Conservation (phyloP, 495 filamentous ascomycete genomes). For the Clohesyomyces aquaticus region DNA sequence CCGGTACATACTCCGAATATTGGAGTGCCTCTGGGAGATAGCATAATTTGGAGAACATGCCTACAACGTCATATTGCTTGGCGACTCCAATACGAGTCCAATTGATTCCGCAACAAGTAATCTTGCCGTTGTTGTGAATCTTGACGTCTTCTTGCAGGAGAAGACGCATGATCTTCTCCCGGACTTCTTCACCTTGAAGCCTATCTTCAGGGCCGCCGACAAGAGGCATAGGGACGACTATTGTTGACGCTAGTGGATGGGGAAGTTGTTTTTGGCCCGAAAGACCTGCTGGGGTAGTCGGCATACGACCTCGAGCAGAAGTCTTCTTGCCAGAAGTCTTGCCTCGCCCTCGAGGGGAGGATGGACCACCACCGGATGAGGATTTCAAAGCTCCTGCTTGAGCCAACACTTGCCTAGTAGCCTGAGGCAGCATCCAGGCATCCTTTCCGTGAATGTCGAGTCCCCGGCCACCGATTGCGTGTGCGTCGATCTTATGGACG, state of each 20-base stretch:
- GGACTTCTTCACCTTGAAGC: conserved; percentile 10
- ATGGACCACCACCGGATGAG: no score
- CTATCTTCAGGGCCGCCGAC: conserved; percentile 8
- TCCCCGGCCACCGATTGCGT: conserved; percentile 2
- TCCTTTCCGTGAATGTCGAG: conserved; percentile 9
- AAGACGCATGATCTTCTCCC: conserved; percentile 21
- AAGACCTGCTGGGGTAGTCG: no score
- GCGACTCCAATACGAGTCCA: conserved; percentile 16
- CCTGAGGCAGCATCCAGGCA: conserved; percentile 4
- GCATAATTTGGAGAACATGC: conserved; percentile 15
- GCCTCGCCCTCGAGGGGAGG: no score
- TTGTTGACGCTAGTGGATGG: no score
- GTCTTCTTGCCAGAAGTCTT: no score
- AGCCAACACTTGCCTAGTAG: neutral
- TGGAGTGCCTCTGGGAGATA: conserved; percentile 27
- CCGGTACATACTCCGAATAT: conserved; percentile 25
- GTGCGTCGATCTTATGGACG: conserved; percentile 6
- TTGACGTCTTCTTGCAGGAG: conserved; percentile 17
- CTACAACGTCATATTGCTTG: conserved; percentile 14
- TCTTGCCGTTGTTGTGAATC: conserved; percentile 17
- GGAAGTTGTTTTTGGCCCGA: no score
- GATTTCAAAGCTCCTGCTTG: neutral
- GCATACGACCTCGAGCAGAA: no score
- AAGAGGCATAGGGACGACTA: neutral
- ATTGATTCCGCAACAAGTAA: conserved; percentile 8